Evolutionary conservation across 2,329 filamentous ascomycete genomes (phyloP).

Genomic region (Stachybotrys elegans): DNA sequence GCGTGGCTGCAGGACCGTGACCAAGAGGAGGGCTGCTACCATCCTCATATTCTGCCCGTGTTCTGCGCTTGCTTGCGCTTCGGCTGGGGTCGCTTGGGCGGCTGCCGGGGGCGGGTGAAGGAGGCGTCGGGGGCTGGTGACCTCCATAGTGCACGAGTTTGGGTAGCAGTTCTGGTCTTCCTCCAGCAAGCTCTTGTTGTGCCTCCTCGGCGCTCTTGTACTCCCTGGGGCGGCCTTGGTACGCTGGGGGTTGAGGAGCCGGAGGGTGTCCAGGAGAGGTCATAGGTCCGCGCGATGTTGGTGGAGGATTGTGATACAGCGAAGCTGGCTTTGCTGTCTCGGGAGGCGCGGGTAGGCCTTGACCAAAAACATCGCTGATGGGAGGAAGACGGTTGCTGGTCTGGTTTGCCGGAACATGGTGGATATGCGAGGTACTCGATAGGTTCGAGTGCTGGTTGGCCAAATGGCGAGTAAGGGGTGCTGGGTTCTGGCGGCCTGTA

Average conservation of each 20-base stretch:
- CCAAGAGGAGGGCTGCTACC: constrained; percentile 82
- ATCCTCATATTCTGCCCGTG: constrained; percentile 89
- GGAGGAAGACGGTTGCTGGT: constrained; percentile 89
- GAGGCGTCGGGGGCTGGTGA: constrained; percentile 88
- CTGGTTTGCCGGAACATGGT: constrained; percentile 82
- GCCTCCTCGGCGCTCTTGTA: constrained; percentile 96
- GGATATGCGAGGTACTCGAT: constrained; percentile 81
- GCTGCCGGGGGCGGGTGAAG: constrained; percentile 63
- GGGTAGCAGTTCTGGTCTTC: constrained; percentile 86
- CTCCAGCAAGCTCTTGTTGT: constrained; percentile 82
- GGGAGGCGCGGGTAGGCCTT: constrained; percentile 62
- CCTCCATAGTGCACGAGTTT: constrained; percentile 94
- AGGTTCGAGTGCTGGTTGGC: constrained; percentile 78
- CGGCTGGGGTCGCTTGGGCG: constrained; percentile 44
- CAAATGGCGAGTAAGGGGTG: constrained; percentile 71
- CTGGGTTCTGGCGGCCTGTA: constrained; percentile 78
- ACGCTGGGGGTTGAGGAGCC: constrained; percentile 42
- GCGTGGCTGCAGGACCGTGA: constrained; percentile 58
- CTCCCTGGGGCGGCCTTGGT: constrained; percentile 67
- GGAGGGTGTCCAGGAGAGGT: constrained; percentile 73
- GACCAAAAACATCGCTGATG: constrained; percentile 90
- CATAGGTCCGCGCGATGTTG: constrained; percentile 61
- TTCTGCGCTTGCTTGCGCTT: constrained; percentile 66
- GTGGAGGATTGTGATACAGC: constrained; percentile 56
- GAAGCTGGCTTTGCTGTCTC: constrained; percentile 39